Percentiles rank a stretch among this genome's conserved stretches.
Evolutionary conservation across 306 rosid genomes (phyloP).

Genomic region (Carpinus viminea): DNA sequence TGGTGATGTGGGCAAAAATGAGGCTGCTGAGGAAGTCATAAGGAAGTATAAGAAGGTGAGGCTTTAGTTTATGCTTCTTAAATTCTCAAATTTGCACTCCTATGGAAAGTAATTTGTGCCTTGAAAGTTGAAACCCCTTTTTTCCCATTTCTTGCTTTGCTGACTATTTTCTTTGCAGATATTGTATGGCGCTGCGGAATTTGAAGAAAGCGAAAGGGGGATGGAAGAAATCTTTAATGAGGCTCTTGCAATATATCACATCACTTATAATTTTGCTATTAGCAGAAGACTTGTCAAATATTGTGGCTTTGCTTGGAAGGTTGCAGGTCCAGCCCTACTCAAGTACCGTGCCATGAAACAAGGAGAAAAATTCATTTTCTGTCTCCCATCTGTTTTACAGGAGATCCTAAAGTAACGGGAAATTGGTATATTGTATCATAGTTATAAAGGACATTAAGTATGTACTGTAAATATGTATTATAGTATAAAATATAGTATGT

Average conservation of each 20-base stretch:
- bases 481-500: too few species aligned
- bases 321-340: slow-evolving; percentile 62
- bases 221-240: slow-evolving; percentile 45
- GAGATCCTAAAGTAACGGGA: slow-evolving; percentile 35
- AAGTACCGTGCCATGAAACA: slow-evolving; percentile 28
- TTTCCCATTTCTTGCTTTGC: background rate
- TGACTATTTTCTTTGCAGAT: slow-evolving; percentile 32
- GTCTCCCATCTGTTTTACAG: slow-evolving; percentile 43
- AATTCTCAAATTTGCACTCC: background rate
- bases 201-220: slow-evolving; percentile 41
- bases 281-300: accelerated
- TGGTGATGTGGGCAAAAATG: slow-evolving; percentile 13
- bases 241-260: slow-evolving; percentile 59
- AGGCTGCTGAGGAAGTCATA: slow-evolving; percentile 42
- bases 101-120: background rate
- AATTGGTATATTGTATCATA: too few species aligned
- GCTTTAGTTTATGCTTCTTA: background rate
- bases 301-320: slow-evolving; percentile 66
- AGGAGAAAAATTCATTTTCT: slow-evolving; percentile 24
- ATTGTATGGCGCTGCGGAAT: slow-evolving; percentile 46
- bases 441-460: too few species aligned
- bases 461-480: too few species aligned
- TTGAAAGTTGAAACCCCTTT: background rate
- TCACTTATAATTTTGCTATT: slow-evolving; percentile 50
- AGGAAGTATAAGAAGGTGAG: slow-evolving; percentile 50